Percentiles rank a stretch among this genome's conserved stretches.
phyloP scores from a whole-genome alignment of 495 filamentous ascomycete species.

The Beverwykella pulmonaria region DNA sequence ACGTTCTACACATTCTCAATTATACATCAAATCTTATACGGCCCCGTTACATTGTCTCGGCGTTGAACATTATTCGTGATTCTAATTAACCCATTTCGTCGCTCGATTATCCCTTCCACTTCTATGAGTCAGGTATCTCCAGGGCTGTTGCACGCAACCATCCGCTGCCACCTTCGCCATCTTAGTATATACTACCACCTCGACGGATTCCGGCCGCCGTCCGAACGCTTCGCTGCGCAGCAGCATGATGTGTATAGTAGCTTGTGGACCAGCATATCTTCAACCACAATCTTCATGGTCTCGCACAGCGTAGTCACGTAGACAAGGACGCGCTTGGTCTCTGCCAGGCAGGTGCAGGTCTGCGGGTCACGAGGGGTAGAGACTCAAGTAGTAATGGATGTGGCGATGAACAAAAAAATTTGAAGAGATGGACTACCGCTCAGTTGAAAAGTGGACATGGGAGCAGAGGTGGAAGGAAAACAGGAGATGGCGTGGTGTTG shows the following conservation, averaged over 20 bases:
- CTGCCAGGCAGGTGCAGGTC: background rate
- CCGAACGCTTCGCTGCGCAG: background rate
- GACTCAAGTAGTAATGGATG: too few relatives aligned
- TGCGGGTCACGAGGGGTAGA: background rate
- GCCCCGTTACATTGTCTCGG: too few relatives aligned
- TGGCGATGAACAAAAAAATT: too few relatives aligned
- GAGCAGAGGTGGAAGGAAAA: background rate
- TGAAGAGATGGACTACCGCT: too few relatives aligned
- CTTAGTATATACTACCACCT: background rate
- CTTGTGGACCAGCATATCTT: background rate
- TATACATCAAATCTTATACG: too few relatives aligned
- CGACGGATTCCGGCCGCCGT: background rate
- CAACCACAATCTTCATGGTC: background rate
- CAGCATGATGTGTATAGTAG: background rate
- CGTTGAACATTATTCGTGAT: too few relatives aligned
- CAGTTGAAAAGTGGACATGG: too few relatives aligned
- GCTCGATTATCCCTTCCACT: too few relatives aligned
- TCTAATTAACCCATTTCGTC: too few relatives aligned
- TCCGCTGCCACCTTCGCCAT: background rate
- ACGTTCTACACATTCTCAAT: too few relatives aligned
- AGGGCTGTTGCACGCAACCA: background rate
- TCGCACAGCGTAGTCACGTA: background rate
- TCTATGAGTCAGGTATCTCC: background rate
- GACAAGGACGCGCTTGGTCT: background rate
- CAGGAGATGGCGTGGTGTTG: background rate